These are phyloP conservation scores for Mycena galericulata DNA, from an alignment of 768 basidiomycete species.

Conservation along the genomic window DNA sequence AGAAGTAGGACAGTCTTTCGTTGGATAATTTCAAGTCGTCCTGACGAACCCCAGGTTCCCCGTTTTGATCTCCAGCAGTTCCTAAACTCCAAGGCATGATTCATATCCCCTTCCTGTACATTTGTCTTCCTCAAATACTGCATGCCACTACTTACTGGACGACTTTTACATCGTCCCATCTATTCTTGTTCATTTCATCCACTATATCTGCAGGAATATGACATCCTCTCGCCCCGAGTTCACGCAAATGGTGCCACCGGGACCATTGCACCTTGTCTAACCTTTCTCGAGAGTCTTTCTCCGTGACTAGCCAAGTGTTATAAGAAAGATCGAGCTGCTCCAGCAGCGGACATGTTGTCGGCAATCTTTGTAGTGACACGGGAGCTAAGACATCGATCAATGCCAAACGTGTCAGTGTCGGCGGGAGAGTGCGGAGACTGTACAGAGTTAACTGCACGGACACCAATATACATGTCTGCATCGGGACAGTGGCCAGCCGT, in stretches of 20 bases:
- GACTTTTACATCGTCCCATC: conserved; percentile 74
- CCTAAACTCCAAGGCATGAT: conserved; percentile 60
- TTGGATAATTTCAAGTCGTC: neutral
- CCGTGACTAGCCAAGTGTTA: conserved; percentile 59
- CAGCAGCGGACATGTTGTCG: conserved; percentile 70
- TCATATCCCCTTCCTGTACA: conserved; percentile 43
- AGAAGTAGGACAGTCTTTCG: conserved; percentile 49
- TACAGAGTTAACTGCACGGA: conserved; percentile 58
- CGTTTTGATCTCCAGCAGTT: conserved; percentile 67
- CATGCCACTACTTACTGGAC: conserved; percentile 49
- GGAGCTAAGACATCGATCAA: conserved; percentile 63
- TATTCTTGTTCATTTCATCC: conserved; percentile 63
- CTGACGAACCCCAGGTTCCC: conserved; percentile 47
- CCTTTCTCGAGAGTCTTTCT: conserved; percentile 46
- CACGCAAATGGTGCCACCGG: conserved; percentile 63
- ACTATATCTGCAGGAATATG: conserved; percentile 56
- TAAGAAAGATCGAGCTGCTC: conserved; percentile 76
- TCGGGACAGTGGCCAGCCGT: conserved; percentile 42
- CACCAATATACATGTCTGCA: conserved; percentile 65
- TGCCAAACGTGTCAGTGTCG: conserved; percentile 72
- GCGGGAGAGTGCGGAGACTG: conserved; percentile 65
- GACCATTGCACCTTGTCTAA: conserved; percentile 70
- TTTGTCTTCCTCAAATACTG: neutral
- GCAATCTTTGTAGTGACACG: conserved; percentile 67
- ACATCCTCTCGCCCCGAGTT: conserved; percentile 71